phyloP scores from a whole-genome alignment of 495 filamentous ascomycete species.

The Symbiotaphrina buchneri region DNA sequence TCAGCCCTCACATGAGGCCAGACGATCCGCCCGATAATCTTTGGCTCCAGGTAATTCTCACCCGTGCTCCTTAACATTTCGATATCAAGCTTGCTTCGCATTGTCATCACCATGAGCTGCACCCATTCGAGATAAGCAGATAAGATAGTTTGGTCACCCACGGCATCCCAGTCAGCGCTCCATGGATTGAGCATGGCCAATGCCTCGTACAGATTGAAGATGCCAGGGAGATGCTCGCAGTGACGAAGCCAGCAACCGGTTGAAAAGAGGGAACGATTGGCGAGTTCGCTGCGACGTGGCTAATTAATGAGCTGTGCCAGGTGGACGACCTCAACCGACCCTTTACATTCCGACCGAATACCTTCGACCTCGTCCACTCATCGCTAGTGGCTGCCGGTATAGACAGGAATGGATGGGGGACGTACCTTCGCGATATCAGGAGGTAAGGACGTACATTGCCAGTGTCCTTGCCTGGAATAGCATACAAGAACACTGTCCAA shows the following conservation, averaged over 20 bases:
- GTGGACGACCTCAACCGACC: constrained; percentile 58
- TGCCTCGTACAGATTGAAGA: too few relatives aligned
- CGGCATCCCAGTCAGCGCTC: too few relatives aligned
- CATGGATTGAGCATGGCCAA: too few relatives aligned
- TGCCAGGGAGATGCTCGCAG: too few relatives aligned
- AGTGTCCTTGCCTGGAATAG: neutral
- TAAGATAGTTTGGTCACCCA: too few relatives aligned
- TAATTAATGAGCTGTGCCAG: too few relatives aligned
- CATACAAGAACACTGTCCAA: too few relatives aligned
- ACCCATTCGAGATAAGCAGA: too few relatives aligned
- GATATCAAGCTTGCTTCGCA: neutral
- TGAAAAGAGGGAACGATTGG: too few relatives aligned
- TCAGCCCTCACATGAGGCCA: constrained; percentile 51
- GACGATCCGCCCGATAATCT: constrained; percentile 46
- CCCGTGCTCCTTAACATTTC: neutral
- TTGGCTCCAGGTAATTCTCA: constrained; percentile 35
- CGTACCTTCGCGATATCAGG: constrained; percentile 60
- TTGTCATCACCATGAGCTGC: too few relatives aligned
- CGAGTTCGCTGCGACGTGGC: too few relatives aligned
- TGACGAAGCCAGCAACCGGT: too few relatives aligned
- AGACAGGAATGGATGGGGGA: constrained; percentile 48
- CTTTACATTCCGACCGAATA: constrained; percentile 50
- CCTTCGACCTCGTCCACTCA: constrained; percentile 85
- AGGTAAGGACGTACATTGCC: constrained; percentile 24
- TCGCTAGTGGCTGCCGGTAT: constrained; percentile 61